phyloP scores from a whole-genome alignment of 805 yeast species.

The Cyberlindnera amylophila region DNA sequence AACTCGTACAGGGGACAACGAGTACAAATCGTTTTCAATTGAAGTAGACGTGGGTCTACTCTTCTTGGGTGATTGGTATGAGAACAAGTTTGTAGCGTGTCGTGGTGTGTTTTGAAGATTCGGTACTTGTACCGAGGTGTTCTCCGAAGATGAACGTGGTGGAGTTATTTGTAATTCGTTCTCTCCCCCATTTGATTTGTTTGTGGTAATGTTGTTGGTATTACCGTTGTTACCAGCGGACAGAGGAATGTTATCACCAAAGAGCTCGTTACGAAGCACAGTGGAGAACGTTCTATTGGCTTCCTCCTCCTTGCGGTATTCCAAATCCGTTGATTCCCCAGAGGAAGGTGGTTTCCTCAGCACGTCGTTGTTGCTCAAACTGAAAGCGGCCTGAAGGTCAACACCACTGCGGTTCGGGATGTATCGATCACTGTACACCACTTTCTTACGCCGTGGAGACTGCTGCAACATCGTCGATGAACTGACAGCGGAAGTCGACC shows the following conservation, averaged over 20 bases:
- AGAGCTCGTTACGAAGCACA: constrained; percentile 81
- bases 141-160: constrained; percentile 30
- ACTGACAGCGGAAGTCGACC: constrained; percentile 27
- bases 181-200: constrained; percentile 29
- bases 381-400: constrained; percentile 75
- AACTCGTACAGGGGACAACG: constrained; percentile 82
- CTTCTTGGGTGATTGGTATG: constrained; percentile 70
- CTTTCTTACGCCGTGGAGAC: constrained; percentile 35
- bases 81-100: constrained; percentile 54
- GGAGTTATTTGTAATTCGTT: constrained; percentile 29
- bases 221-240: constrained; percentile 21
- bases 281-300: constrained; percentile 86
- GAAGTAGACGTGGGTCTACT: constrained; percentile 56
- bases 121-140: constrained; percentile 6
- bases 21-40: constrained; percentile 69
- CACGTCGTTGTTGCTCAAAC: constrained; percentile 19
- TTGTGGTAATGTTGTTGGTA: constrained; percentile 17
- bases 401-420: constrained; percentile 86
- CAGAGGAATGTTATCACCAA: constrained; percentile 78
- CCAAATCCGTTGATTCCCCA: constrained; percentile 46
- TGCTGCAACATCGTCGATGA: constrained; percentile 16
- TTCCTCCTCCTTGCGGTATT: constrained; percentile 66
- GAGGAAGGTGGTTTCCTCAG: constrained; percentile 28
- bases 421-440: constrained; percentile 75
- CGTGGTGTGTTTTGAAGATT: constrained; percentile 33